Evolutionary conservation across 2,329 filamentous ascomycete genomes (phyloP), one percentile per base, ranked within the genome.

Genomic region (Pseudogymnoascus sp.): DNA sequence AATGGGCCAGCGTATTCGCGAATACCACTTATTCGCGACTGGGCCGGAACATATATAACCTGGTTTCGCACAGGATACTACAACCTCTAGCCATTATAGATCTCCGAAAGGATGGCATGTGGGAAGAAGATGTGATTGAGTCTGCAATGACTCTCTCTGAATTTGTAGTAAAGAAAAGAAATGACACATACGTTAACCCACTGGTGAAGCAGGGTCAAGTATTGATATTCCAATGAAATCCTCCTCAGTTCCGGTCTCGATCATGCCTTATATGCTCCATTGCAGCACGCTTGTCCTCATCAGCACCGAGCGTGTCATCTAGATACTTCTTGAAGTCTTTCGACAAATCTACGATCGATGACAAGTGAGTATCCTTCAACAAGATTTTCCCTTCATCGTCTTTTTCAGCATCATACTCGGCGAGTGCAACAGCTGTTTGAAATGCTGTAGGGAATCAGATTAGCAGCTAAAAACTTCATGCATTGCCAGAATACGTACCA

Each of bases 391-490:
- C 65, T 9, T 61, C 60, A 4, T 42, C 63, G 36, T 65, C 65
- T 33, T 51, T 64, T 25, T 64, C 63, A 5, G 59, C 63, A 13
- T 64, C 63, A 48, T 63, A 64, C 25, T 66, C 65, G n/a, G 65
- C 63, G 5, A 66, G 58, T 35, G 65, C 63, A 51, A 66, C 63
- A 1, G 61, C 60, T 35, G 63, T 66, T 42, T 66, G 63, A 27
- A 66, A 64, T 5, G 63, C 64, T 63, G 35, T 36, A 29, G 33
- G 9, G 5, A 21, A n/a, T 39, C 21, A 27, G 15, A 33, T 42
- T 41, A 44, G 33, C 33, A 21, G 21, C 44, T 60, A 21, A 6
- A 44, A 9, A 25, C 35, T n/a, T 61, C 5, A 13, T 42, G 38
- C 13, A 44, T 42, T n/a, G 6, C 15, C 9, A 25, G 41, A 31